phyloP scores from a whole-genome alignment of 768 basidiomycete genomes.

The Holtermannia corniformis region DNA sequence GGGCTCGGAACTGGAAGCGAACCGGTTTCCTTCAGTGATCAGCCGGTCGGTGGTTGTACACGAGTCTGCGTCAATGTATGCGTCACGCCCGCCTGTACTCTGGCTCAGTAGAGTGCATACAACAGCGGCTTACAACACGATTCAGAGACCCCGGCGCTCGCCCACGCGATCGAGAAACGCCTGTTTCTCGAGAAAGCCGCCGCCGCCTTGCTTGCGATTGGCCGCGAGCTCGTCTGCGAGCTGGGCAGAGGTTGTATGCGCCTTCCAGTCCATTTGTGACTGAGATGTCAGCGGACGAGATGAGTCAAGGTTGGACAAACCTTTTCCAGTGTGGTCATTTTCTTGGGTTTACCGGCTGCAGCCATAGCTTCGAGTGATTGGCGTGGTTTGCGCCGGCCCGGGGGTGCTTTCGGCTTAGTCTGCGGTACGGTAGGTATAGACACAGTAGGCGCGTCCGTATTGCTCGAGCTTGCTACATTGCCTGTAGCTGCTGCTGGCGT shows the following conservation, averaged over 20 bases:
- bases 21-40: constrained; percentile 41
- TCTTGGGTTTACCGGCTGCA: constrained; percentile 32
- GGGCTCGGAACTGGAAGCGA: constrained; percentile 45
- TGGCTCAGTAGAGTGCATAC: not conserved
- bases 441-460: too few species aligned
- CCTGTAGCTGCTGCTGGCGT: not conserved
- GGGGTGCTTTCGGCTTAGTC: constrained; percentile 7
- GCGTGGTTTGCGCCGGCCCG: constrained; percentile 26
- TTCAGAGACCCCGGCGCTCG: constrained; percentile 21
- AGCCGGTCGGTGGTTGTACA: constrained; percentile 1
- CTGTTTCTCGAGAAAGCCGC: constrained; percentile 47
- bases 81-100: not conserved
- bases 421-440: too few species aligned
- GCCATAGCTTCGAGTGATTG: constrained; percentile 35
- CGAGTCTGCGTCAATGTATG: not conserved
- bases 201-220: constrained; percentile 25
- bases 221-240: constrained; percentile 24
- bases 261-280: constrained; percentile 37
- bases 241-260: constrained; percentile 14
- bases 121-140: not conserved
- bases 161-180: constrained; percentile 58
- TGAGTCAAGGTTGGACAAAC: constrained; percentile 7
- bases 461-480: too few species aligned
- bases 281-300: constrained; percentile 2
- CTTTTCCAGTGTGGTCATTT: constrained; percentile 40